Conservation (phyloP, 371 early-diverging fungal species). For the Rhizopus arrhizus region DNA sequence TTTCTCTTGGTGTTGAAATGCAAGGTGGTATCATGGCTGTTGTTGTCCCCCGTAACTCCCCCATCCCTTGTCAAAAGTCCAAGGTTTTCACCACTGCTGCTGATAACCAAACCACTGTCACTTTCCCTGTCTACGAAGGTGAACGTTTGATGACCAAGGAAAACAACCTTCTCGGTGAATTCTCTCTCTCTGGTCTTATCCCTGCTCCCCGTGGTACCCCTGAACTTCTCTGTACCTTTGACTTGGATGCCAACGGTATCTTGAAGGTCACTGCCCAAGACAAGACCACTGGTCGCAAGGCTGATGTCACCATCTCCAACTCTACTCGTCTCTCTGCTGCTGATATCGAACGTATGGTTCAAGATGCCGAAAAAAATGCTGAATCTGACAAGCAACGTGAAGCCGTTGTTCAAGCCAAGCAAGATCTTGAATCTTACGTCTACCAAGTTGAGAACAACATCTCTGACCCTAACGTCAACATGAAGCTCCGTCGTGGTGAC, state of each 20-base stretch:
- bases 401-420: conserved; percentile 80
- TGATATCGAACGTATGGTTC: conserved; percentile 89
- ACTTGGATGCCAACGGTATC: conserved; percentile 94
- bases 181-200: conserved; percentile 82
- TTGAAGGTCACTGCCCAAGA: conserved; percentile 92
- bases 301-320: conserved; percentile 89
- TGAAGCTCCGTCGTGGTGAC: conserved; percentile 72
- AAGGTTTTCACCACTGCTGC: conserved; percentile 89
- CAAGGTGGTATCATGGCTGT: conserved; percentile 78
- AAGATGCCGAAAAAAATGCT: conserved; percentile 86
- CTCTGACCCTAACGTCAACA: conserved; percentile 78
- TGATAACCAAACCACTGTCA: conserved; percentile 89
- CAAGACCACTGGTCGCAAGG: conserved; percentile 77
- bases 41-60: conserved; percentile 79
- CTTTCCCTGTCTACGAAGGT: conserved; percentile 89
- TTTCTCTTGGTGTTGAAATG: conserved; percentile 87
- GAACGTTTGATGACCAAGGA: conserved; percentile 83
- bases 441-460: conserved; percentile 86
- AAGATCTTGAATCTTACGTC: conserved; percentile 84
- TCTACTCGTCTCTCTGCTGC: conserved; percentile 85
- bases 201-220: conserved; percentile 91
- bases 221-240: conserved; percentile 91
- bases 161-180: conserved; percentile 88
- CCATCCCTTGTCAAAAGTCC: conserved; percentile 83
- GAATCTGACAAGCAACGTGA: conserved; percentile 83